phyloP scores from a whole-genome alignment of 2,329 filamentous ascomycete genomes.

The Lachnellula subtilissima region DNA sequence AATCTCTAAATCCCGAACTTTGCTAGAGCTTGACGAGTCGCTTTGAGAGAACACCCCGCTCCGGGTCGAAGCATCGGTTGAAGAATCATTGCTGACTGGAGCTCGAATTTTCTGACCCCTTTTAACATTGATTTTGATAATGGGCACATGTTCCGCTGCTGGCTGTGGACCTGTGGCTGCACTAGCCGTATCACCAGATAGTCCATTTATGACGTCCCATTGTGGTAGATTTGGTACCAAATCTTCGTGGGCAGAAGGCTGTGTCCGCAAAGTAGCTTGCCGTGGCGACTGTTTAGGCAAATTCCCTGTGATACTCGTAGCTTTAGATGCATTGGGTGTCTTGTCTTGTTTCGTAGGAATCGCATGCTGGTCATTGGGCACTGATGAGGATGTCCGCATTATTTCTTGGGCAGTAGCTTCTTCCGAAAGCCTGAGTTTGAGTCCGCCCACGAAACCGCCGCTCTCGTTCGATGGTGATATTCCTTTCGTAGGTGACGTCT shows the following conservation, averaged over 20 bases:
- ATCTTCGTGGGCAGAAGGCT: conserved; percentile 9
- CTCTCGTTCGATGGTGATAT: conserved; percentile 3
- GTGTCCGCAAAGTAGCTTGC: too few relatives aligned
- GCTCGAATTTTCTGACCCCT: conserved; percentile 9
- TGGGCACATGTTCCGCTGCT: conserved; percentile 5
- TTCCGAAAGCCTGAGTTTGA: conserved; percentile 27
- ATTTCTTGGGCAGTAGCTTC: conserved; percentile 19
- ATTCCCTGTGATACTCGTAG: not conserved
- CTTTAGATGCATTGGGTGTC: conserved; percentile 2
- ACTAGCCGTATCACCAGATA: conserved; percentile 3
- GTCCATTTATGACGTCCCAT: conserved; percentile 14
- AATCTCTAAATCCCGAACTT: not conserved
- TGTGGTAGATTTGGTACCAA: conserved; percentile 10
- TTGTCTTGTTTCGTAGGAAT: conserved; percentile 3
- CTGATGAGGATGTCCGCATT: conserved; percentile 5
- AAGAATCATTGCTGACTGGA: conserved; percentile 13
- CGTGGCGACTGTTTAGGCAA: not conserved
- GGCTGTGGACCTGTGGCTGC: not conserved
- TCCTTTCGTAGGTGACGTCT: conserved; percentile 7
- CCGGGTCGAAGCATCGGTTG: not conserved
- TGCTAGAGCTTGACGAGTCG: conserved; percentile 9
- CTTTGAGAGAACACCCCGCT: conserved; percentile 4
- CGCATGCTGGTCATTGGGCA: not conserved
- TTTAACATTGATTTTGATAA: conserved; percentile 18
- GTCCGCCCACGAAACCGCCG: conserved; percentile 28